These are phyloP conservation scores for Curvularia lunata DNA, from an alignment of 2,329 filamentous ascomycete species.

Conservation along the genomic window DNA sequence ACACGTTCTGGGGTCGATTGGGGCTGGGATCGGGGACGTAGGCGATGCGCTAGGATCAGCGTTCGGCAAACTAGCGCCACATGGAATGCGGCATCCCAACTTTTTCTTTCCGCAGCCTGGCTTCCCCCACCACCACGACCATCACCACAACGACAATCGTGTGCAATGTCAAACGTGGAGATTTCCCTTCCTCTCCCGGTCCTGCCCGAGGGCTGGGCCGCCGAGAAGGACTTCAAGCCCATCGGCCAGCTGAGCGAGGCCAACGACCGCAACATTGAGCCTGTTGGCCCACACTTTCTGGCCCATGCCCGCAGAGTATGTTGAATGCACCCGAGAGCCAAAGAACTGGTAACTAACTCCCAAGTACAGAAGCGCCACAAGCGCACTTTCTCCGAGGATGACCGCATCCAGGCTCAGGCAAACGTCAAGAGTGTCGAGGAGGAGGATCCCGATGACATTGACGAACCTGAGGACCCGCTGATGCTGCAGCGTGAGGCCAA, in stretches of 20 bases:
- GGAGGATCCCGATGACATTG: constrained; percentile 87
- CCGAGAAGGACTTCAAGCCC: constrained; percentile 90
- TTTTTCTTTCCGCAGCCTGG: constrained; percentile 13
- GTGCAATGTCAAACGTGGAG: constrained; percentile 69
- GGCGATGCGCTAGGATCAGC: constrained; percentile 13
- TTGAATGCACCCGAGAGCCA: constrained; percentile 15
- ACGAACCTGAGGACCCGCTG: constrained; percentile 90
- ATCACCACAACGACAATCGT: constrained; percentile 12
- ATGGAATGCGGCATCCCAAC: constrained; percentile 11
- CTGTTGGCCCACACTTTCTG: constrained; percentile 96
- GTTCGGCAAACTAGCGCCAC: constrained; percentile 21
- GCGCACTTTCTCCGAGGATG: constrained; percentile 98
- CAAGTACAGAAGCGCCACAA: constrained; percentile 74
- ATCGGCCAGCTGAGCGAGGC: constrained; percentile 77
- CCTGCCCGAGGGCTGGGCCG: constrained; percentile 80
- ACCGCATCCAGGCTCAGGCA: constrained; percentile 94
- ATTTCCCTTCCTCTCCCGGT: constrained; percentile 72
- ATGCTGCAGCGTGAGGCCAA: constrained; percentile 94
- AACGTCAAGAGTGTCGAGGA: constrained; percentile 95
- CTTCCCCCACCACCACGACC: constrained; percentile 7
- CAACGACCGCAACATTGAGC: constrained; percentile 88
- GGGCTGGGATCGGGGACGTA: constrained; percentile 4
- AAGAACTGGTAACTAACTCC: constrained; percentile 24
- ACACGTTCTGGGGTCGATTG: constrained; percentile 18
- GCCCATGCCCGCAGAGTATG: constrained; percentile 90